Conservation (phyloP, 2,329 filamentous ascomycete genomes). For the Cryphonectria japonica region DNA sequence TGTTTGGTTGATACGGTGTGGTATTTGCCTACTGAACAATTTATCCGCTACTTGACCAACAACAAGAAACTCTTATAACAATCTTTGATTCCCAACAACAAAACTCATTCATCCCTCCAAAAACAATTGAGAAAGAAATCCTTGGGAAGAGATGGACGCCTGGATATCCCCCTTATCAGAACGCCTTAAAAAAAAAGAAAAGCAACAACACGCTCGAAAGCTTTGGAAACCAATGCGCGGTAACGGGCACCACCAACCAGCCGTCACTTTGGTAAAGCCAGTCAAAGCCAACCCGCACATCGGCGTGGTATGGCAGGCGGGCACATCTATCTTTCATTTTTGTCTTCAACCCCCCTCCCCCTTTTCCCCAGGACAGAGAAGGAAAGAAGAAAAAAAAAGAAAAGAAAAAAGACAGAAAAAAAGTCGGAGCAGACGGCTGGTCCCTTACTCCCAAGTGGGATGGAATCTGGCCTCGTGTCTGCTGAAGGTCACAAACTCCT, state of each 20-base stretch:
- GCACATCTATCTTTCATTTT: neutral
- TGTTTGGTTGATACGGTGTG: neutral
- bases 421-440: neutral
- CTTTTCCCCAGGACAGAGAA: neutral
- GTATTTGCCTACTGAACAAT: neutral
- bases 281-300: neutral
- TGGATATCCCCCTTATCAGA: neutral
- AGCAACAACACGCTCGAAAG: neutral
- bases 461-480: neutral
- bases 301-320: conserved; percentile 1
- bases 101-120: neutral
- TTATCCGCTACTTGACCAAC: neutral
- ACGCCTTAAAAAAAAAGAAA: conserved; percentile 2
- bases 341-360: neutral
- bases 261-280: neutral
- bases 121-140: neutral
- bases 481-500: conserved; percentile 35
- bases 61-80: conserved; percentile 2
- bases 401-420: neutral
- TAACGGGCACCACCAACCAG: neutral
- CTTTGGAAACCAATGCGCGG: neutral
- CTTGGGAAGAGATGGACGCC: neutral
- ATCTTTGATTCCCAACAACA: neutral
- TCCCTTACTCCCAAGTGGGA: conserved; percentile 20
- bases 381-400: neutral